Conservation (phyloP, 2,329 filamentous ascomycete genomes). For the Ophiognomonia clavigignenti-juglandacearum region DNA sequence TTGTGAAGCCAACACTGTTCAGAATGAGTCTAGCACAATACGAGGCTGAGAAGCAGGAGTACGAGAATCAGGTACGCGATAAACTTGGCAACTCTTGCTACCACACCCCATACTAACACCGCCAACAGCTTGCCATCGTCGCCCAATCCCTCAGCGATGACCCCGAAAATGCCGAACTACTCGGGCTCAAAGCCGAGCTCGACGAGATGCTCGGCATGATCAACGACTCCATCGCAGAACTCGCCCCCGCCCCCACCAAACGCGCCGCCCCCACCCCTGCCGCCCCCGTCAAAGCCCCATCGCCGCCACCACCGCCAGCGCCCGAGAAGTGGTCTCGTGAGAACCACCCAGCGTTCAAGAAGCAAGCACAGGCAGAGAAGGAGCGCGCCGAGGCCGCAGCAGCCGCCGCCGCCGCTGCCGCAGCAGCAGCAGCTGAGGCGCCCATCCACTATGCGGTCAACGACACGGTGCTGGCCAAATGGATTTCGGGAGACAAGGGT, state of each 20-base stretch:
- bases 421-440: constrained; percentile 9
- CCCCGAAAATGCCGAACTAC: constrained; percentile 73
- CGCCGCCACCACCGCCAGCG: constrained; percentile 41
- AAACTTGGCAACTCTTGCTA: background rate
- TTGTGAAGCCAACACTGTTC: background rate
- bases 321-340: constrained; percentile 74
- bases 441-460: constrained; percentile 73
- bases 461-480: constrained; percentile 85
- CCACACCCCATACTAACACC: constrained; percentile 15
- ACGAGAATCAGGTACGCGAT: constrained; percentile 49
- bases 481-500: constrained; percentile 79
- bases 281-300: constrained; percentile 34
- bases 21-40: constrained; percentile 39
- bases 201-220: constrained; percentile 75
- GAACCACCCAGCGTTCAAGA: constrained; percentile 74
- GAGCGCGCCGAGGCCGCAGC: constrained; percentile 31
- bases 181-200: constrained; percentile 74
- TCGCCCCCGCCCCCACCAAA: constrained; percentile 54
- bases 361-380: constrained; percentile 49
- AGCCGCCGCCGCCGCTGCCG: constrained; percentile 10
- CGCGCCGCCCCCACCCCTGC: constrained; percentile 38
- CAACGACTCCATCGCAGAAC: constrained; percentile 75
- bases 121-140: constrained; percentile 69
- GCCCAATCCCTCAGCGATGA: constrained; percentile 72
- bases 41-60: constrained; percentile 49